These are phyloP conservation scores for Hymenoscyphus albidus DNA, from an alignment of 2,329 filamentous ascomycete genomes.

Conservation along the genomic window DNA sequence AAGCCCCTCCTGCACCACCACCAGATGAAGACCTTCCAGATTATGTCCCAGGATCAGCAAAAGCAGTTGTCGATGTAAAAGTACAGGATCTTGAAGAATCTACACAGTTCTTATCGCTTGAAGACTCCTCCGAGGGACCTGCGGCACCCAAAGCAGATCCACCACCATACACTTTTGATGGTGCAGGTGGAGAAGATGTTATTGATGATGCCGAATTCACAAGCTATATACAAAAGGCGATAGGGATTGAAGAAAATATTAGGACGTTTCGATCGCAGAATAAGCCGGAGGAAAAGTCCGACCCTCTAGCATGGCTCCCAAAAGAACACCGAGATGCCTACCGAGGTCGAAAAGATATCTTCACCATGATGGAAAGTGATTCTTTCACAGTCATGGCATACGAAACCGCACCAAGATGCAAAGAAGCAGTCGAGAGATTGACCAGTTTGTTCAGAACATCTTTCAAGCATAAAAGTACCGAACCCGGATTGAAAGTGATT, in stretches of 20 bases:
- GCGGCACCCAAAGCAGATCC: constrained; percentile 12
- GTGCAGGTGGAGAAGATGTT: constrained; percentile 11
- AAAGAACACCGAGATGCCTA: constrained; percentile 8
- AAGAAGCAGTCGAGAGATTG: constrained; percentile 17
- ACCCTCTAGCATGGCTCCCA: constrained; percentile 18
- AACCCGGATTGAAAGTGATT: constrained; percentile 6
- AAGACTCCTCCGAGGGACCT: neutral
- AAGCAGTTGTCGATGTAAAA: constrained; percentile 13
- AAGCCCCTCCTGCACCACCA: neutral
- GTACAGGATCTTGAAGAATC: constrained; percentile 12
- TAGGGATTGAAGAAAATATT: constrained; percentile 15
- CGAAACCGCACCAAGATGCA: constrained; percentile 20
- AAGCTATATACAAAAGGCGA: constrained; percentile 17
- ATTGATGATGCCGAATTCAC: constrained; percentile 19
- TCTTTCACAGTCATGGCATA: constrained; percentile 25
- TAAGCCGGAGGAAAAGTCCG: constrained; percentile 8
- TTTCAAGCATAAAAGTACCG: constrained; percentile 9
- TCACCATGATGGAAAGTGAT: constrained; percentile 11
- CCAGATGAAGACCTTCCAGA: constrained; percentile 16
- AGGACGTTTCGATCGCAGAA: constrained; percentile 11
- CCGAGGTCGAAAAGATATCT: constrained; percentile 12
- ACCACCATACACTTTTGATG: constrained; percentile 24
- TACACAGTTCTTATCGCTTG: constrained; percentile 6
- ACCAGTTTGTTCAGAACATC: constrained; percentile 12
- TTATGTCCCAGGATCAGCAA: constrained; percentile 15